These are phyloP conservation scores for Metarhizium sp. DNA, from an alignment of 2,329 filamentous ascomycete species.

Conservation along the genomic window DNA sequence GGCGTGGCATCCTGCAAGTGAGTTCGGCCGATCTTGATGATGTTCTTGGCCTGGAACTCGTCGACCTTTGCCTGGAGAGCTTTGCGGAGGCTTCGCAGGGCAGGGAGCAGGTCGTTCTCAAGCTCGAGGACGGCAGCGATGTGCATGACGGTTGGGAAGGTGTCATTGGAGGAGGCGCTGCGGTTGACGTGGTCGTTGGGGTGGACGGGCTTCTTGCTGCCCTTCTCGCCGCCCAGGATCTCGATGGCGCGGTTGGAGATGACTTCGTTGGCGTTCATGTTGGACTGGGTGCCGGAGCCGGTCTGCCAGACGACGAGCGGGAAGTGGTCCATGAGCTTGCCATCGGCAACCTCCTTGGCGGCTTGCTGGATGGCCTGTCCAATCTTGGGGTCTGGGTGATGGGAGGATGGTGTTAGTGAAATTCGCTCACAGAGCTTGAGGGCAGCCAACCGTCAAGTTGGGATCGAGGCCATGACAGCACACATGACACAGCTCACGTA, in stretches of 20 bases:
- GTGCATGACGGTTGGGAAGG: conserved; percentile 99
- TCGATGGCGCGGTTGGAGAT: conserved; percentile 99
- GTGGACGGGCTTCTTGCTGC: conserved; percentile 96
- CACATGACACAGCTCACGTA: conserved; percentile 24
- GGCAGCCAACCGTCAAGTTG: no score
- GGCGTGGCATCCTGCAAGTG: conserved; percentile 97
- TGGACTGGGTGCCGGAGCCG: conserved; percentile 95
- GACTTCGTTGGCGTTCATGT: conserved; percentile 99
- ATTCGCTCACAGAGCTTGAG: background rate
- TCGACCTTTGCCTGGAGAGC: conserved; percentile 84
- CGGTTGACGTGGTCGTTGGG: conserved; percentile 99
- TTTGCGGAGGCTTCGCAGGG: conserved; percentile 70
- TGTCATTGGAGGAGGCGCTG: conserved; percentile 97
- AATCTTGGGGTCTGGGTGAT: conserved; percentile 51
- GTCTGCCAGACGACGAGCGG: conserved; percentile 99
- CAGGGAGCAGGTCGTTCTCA: conserved; percentile 74
- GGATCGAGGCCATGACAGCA: no score
- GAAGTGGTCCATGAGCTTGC: conserved; percentile 95
- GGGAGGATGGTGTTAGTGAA: background rate
- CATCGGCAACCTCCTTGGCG: conserved; percentile 81
- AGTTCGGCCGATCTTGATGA: conserved; percentile 98
- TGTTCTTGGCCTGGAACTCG: conserved; percentile 71
- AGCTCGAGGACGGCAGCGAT: conserved; percentile 94
- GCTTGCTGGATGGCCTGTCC: conserved; percentile 92
- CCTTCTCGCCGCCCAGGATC: conserved; percentile 88